These are phyloP conservation scores for Sophora flavescens DNA, from an alignment of 306 rosid genomes.

Conservation along the genomic window DNA sequence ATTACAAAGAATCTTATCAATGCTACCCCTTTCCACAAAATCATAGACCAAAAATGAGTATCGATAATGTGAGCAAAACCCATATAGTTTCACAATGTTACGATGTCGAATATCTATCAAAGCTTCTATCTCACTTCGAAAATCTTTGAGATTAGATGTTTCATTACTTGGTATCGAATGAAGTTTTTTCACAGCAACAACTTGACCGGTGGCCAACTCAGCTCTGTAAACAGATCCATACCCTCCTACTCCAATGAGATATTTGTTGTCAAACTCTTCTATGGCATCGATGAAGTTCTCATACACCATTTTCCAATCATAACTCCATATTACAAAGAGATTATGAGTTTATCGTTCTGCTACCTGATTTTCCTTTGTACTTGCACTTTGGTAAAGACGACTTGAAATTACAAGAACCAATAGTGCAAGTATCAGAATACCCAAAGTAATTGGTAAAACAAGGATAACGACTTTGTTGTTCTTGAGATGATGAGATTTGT, in stretches of 20 bases:
- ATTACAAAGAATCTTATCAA: conserved; percentile 19
- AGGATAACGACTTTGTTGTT: neutral
- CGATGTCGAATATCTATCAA: conserved; percentile 36
- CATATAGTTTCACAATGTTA: conserved; percentile 35
- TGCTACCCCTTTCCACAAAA: conserved; percentile 22
- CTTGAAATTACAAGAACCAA: neutral
- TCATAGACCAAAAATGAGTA: conserved; percentile 34
- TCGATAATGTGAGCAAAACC: conserved; percentile 9
- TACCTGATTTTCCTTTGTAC: neutral
- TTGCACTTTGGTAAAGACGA: neutral
- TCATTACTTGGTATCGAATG: conserved; percentile 3
- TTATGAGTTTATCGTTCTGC: neutral
- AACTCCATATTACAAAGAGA: conserved; percentile 38
- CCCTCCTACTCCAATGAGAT: conserved; percentile 20
- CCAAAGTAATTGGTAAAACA: neutral
- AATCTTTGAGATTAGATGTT: neutral
- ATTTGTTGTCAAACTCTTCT: conserved; percentile 6
- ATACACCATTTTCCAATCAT: conserved; percentile 17
- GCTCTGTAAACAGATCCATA: conserved; percentile 40
- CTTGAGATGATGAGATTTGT: neutral
- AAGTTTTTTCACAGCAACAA: conserved; percentile 45
- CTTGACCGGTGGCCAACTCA: conserved; percentile 9
- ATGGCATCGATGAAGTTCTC: conserved; percentile 30
- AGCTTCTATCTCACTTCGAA: conserved; percentile 20
- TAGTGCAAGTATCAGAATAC: neutral